Base-by-base conservation (phyloP, 495 filamentous ascomycete genomes). In the Xylaria nigripes region DNA sequence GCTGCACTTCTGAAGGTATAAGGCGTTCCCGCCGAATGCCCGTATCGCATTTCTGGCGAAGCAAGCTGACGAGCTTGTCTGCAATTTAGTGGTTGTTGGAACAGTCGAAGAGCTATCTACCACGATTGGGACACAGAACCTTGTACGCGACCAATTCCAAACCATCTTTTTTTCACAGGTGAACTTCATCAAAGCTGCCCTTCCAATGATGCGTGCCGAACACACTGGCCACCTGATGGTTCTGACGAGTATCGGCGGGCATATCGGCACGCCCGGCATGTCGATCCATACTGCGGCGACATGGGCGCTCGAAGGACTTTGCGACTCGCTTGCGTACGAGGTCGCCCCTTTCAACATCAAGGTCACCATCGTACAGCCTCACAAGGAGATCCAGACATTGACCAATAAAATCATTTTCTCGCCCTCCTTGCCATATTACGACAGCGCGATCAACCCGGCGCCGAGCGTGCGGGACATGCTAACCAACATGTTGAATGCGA, bases 231-330 rank as follows among this genome's bases (percentile, higher is more conserved):
- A 98, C 70, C 84, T 98, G 51, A 84, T 96, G 61, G 81, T 95
- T 51, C 73, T 97, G 1, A 93, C 89, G 21, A 90, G 89, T 45
- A 87, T 95, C 62, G 90, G 88, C 27, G 90, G 88, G 6, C 89
- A 95, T 69, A 85, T 98, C 59, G 93, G 91, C 24, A 96, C 92
- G 2, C 93, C 93, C 0, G 89, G 90, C 13, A 80, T 97, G 67
- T 81, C 87, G 41, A 86, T 93, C 77, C 94, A 93, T 67, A 90
- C 88, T 61, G 90, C 93, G 42, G 84, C 89, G 22, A 89, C 88
- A 38, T 96, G 94, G 90, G 93, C 92, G 7, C 80, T 97, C 6
- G 93, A 98, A 70, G 93, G 93, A n/a, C 96, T 93, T 68, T 95
- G 90, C 70, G 92, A 96, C 80, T 93, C 89, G 45, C 76, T 98